Evolutionary conservation across 2,329 filamentous ascomycete species (phyloP).

Genomic region (Hymenoscyphus fructigenus): DNA sequence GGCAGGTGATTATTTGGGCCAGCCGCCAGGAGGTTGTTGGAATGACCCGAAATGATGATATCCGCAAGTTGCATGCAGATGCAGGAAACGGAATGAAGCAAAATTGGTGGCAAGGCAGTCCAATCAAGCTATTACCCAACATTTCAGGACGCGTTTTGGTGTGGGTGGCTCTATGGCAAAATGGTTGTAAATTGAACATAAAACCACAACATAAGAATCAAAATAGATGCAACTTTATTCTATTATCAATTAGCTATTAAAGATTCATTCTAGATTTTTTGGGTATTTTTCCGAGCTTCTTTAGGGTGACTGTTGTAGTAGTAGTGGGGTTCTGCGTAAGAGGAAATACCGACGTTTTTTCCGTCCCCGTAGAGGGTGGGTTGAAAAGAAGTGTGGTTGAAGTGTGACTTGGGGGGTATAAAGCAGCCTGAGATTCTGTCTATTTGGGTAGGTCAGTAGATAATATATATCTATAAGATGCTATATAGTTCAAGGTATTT

Average conservation of each 20-base stretch:
- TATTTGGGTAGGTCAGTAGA: neutral
- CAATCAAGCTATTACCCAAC: slow-evolving; percentile 1
- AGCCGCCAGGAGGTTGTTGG: neutral
- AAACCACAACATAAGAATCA: no score
- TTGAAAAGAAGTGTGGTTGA: neutral
- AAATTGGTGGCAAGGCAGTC: neutral
- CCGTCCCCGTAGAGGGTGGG: no score
- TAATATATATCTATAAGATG: neutral
- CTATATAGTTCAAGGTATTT: no score
- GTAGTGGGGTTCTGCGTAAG: no score
- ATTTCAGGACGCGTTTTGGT: neutral
- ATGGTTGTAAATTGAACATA: no score
- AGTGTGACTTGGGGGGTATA: neutral
- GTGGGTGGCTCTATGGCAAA: no score
- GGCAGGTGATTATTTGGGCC: neutral
- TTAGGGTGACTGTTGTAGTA: no score
- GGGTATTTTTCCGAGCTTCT: no score
- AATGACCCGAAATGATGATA: neutral
- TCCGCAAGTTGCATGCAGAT: neutral
- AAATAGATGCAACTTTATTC: no score
- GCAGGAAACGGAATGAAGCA: neutral
- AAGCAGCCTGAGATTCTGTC: neutral
- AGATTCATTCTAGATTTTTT: no score
- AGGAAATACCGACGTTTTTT: no score
- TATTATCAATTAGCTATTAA: no score